Evolutionary conservation across 164 flowering plant species (phyloP), one percentile per base, ranked within the genome.

Genomic region (Santalum album): DNA sequence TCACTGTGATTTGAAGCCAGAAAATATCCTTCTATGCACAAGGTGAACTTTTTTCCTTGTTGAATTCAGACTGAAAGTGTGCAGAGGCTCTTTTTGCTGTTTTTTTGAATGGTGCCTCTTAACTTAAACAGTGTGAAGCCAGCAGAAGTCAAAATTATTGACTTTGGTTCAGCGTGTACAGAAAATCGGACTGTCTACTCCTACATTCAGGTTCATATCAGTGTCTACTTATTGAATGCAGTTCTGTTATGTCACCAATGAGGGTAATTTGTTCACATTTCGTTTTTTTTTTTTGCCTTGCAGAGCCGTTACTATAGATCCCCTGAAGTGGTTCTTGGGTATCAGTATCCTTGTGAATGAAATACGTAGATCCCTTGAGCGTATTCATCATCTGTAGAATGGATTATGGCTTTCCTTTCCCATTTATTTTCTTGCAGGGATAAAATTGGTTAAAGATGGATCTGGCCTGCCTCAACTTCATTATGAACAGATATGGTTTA

Each of bases 1-100:
- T 64, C 99, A 94, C 56, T 94, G 99, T 78, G 99, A 94, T 84
- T 70, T 94, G 73, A 94, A 94, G 80, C 99, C 99, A 42, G 99
- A 94, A 73, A 94, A 94, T 66, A 94, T 94, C 73, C 99, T 94
- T 68, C 63, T 94, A 19, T 82, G 89, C 55, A 70, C 91, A 12
- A 87, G 95, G 99, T 87, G 36, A 69, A 65, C 53, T 59, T 46
- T 69, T 55, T 66, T 34, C 47, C 49, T 26, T 59, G 24, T 18
- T 51, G 15, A 35, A 17, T 56, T 65, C 39, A 19, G 25, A 19
- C 18, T 39, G 40, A n/a, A 54, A 5, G 17, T 32, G 6, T 43
- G 27, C 1, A 32, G 50, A 46, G 38, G 12, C 1, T 17, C 32
- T 56, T 26, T 49, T 18, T 70, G 49, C 35, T 54, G 42, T 59